Conservation (phyloP, 2,329 filamentous ascomycete genomes). For the Alternaria angustiovoidea region DNA sequence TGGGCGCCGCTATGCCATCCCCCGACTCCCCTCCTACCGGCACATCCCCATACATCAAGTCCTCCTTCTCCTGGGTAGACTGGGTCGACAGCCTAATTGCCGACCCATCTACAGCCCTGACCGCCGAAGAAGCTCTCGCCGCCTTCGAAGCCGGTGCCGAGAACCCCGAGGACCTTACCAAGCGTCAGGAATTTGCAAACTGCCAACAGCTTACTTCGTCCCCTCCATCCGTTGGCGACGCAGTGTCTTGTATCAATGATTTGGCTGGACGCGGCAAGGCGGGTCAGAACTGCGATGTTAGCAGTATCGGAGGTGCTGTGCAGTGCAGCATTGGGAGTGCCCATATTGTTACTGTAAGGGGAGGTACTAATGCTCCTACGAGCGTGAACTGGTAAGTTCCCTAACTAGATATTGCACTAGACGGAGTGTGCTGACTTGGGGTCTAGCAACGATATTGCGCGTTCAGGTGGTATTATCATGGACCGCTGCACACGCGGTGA, state of each 20-base stretch:
- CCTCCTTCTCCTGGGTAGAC: conserved; percentile 9
- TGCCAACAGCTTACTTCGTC: background rate
- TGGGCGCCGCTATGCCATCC: background rate
- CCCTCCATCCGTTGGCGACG: background rate
- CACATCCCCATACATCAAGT: background rate
- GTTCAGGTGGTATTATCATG: conserved; percentile 12
- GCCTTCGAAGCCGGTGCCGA: background rate
- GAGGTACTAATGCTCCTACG: background rate
- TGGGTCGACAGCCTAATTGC: conserved; percentile 13
- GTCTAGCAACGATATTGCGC: conserved; percentile 9
- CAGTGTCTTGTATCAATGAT: background rate
- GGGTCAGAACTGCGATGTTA: background rate
- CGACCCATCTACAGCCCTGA: conserved; percentile 3
- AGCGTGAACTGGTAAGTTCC: conserved; percentile 9
- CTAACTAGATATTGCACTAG: fast-evolving
- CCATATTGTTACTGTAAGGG: conserved; percentile 8
- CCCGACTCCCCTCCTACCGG: background rate
- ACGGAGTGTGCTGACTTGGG: background rate
- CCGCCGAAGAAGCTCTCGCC: conserved; percentile 1
- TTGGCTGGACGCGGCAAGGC: background rate
- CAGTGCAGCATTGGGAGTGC: background rate
- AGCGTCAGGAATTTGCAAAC: background rate
- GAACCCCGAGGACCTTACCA: background rate
- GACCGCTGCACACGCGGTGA: conserved; percentile 13
- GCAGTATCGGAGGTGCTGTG: background rate